phyloP scores from a whole-genome alignment of 352 stramenopile genomes.

The Globisporangium spinosum region DNA sequence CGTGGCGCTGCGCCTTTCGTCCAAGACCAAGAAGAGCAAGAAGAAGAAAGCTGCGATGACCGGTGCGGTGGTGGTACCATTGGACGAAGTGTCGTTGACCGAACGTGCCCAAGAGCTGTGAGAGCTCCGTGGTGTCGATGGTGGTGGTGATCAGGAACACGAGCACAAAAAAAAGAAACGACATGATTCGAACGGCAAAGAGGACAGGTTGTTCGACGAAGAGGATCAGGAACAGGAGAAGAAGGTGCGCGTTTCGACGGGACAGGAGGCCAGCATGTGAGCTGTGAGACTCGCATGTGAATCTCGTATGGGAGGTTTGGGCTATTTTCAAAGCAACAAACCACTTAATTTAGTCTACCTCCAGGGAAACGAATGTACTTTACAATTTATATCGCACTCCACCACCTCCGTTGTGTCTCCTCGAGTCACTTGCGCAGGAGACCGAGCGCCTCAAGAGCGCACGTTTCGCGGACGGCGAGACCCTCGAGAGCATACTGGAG shows the following conservation, averaged over 20 bases:
- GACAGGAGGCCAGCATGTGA: conserved; percentile 13
- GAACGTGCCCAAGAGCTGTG: conserved; percentile 5
- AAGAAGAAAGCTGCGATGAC: conserved; percentile 18
- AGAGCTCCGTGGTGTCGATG: background rate
- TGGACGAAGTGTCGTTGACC: conserved; percentile 1
- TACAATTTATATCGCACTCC: too few species aligned
- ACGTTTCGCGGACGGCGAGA: background rate
- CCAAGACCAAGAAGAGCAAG: conserved; percentile 26
- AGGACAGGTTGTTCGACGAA: background rate
- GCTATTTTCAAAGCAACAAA: background rate
- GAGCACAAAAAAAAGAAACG: background rate
- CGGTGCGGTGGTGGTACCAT: background rate
- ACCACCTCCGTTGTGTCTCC: background rate
- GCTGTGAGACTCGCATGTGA: background rate
- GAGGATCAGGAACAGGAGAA: background rate
- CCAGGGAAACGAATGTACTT: background rate
- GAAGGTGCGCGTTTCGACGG: conserved; percentile 3
- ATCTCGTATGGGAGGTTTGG: background rate
- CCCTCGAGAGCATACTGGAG: background rate
- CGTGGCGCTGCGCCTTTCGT: conserved; percentile 29
- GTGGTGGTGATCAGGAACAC: background rate
- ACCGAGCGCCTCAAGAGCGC: background rate
- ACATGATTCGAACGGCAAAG: background rate
- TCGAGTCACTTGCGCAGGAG: background rate
- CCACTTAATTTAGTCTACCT: background rate